A percentile compares a stretch with the other conserved stretches of the same genome.
Evolutionary conservation across 192 early-diverging fungal species (phyloP).

Genomic region (Backusella luteola): DNA sequence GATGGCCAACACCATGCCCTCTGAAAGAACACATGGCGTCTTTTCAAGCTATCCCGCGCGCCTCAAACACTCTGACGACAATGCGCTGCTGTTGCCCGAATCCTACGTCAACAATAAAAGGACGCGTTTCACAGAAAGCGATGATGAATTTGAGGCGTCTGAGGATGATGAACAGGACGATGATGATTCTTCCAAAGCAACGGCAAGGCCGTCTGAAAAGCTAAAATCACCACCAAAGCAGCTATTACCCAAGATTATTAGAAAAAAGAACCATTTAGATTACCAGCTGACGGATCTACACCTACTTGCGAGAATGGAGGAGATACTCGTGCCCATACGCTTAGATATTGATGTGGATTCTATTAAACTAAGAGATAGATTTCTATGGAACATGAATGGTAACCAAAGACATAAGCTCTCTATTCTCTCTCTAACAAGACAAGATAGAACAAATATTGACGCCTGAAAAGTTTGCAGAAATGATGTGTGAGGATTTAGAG

Average conservation of each 20-base stretch:
- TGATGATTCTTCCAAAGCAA: neutral
- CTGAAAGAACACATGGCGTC: conserved; percentile 33
- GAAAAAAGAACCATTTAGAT: conserved; percentile 35
- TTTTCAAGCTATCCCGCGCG: conserved; percentile 52
- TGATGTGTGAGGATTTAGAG: conserved; percentile 77
- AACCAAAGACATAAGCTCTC: neutral
- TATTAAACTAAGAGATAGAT: conserved; percentile 81
- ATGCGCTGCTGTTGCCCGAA: conserved; percentile 46
- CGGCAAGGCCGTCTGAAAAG: neutral
- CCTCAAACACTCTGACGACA: conserved; percentile 48
- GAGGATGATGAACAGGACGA: neutral
- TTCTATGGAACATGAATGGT: conserved; percentile 93
- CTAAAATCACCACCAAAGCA: conserved; percentile 16
- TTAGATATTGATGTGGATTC: conserved; percentile 91
- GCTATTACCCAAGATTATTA: conserved; percentile 26
- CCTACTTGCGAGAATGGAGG: conserved; percentile 62
- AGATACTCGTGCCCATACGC: conserved; percentile 83
- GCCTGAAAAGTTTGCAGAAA: conserved; percentile 82
- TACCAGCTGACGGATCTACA: conserved; percentile 44
- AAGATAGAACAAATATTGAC: conserved; percentile 66
- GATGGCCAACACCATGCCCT: conserved; percentile 6
- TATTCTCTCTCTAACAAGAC: neutral
- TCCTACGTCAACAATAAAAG: conserved; percentile 38
- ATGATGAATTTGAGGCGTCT: conserved; percentile 18
- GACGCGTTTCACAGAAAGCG: conserved; percentile 27